phyloP scores from a whole-genome alignment of 1,284 basidiomycete genomes.

The Heterobasidion parviporum region DNA sequence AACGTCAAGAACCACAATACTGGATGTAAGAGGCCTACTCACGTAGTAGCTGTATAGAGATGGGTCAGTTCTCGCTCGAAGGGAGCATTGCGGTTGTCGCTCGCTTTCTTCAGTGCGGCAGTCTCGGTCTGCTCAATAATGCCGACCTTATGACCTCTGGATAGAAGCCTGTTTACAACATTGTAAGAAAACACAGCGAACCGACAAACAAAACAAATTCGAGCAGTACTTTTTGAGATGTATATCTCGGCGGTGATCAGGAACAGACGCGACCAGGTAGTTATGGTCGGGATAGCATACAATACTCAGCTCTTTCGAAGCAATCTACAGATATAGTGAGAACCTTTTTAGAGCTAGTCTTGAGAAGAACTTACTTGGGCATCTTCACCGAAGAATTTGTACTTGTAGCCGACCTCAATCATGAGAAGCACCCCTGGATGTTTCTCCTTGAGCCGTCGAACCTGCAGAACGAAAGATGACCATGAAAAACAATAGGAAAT shows the following conservation, averaged over 20 bases:
- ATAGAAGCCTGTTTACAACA: conserved; percentile 54
- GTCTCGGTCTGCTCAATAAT: conserved; percentile 93
- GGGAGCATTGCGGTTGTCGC: conserved; percentile 75
- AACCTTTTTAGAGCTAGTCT: neutral
- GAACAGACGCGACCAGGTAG: conserved; percentile 79
- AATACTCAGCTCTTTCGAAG: conserved; percentile 78
- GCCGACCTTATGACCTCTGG: conserved; percentile 84
- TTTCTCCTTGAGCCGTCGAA: conserved; percentile 62
- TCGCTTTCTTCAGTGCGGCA: conserved; percentile 88
- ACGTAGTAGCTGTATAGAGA: conserved; percentile 88
- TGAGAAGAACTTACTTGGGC: conserved; percentile 48
- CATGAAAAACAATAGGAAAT: too few relatives aligned
- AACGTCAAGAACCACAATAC: neutral
- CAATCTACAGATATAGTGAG: conserved; percentile 42
- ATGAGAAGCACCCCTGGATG: conserved; percentile 75
- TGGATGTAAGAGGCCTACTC: conserved; percentile 22
- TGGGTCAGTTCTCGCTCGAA: conserved; percentile 80
- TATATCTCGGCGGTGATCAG: conserved; percentile 72
- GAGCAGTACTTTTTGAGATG: conserved; percentile 75
- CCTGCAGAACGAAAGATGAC: conserved; percentile 27
- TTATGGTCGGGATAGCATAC: conserved; percentile 73
- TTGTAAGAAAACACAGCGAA: conserved; percentile 2
- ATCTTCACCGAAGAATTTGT: conserved; percentile 85
- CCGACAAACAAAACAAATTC: conserved; percentile 12
- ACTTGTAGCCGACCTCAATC: conserved; percentile 87